These are phyloP conservation scores for Kuraishia piskuri DNA, from an alignment of 805 yeast species.

Conservation along the genomic window DNA sequence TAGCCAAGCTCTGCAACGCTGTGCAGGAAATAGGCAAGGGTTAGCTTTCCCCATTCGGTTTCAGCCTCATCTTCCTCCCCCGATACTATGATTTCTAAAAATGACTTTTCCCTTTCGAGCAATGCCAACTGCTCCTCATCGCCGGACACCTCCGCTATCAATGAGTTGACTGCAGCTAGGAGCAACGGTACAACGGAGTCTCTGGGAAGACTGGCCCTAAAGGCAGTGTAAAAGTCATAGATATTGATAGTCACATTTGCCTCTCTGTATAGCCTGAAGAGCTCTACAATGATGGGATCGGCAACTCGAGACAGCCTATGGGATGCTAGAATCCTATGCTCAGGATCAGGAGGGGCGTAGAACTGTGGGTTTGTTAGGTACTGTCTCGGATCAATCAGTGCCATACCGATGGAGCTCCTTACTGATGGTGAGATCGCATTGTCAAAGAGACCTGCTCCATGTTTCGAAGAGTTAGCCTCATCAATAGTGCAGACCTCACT, in stretches of 20 bases:
- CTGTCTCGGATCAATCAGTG: constrained; percentile 30
- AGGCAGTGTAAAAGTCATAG: constrained; percentile 26
- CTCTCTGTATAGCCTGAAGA: constrained; percentile 69
- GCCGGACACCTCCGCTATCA: background rate
- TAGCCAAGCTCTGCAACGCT: constrained; percentile 61
- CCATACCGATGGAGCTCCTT: constrained; percentile 30
- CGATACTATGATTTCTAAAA: constrained; percentile 3
- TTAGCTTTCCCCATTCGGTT: constrained; percentile 51
- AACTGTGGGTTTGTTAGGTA: constrained; percentile 8
- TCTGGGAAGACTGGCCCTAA: constrained; percentile 30
- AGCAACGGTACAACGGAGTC: constrained; percentile 6
- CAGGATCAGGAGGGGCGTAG: background rate
- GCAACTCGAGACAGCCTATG: constrained; percentile 32
- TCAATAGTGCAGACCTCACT: constrained; percentile 35
- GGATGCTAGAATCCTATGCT: background rate
- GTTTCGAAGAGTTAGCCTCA: constrained; percentile 6
- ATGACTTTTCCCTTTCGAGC: background rate
- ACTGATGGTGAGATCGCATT: constrained; percentile 34
- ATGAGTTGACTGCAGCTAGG: background rate
- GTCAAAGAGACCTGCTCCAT: constrained; percentile 18
- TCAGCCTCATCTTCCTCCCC: constrained; percentile 17
- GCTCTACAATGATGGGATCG: constrained; percentile 31
- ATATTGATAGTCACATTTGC: constrained; percentile 49
- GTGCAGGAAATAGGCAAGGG: constrained; percentile 68
- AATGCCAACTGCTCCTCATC: background rate